A percentile compares a stretch with the other conserved stretches of the same genome.
phyloP scores from a whole-genome alignment of 805 yeast species.

The Yarrowia sp. region DNA sequence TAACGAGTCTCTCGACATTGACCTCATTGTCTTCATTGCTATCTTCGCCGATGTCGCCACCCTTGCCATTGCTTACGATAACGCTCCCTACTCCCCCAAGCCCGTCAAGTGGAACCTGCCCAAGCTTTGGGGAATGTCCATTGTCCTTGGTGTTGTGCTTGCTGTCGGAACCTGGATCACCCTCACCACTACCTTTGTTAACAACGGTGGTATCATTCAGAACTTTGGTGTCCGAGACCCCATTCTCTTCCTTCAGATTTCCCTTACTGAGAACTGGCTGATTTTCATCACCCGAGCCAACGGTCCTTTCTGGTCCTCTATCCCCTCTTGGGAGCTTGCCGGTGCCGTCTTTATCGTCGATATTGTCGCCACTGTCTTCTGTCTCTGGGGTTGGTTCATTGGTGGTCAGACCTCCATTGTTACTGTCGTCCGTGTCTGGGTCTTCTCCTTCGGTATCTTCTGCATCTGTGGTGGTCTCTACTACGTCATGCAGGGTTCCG shows the following conservation, averaged over 20 bases:
- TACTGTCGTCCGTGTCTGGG: slow-evolving; percentile 89
- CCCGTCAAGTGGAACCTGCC: slow-evolving; percentile 98
- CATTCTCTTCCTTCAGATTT: slow-evolving; percentile 88
- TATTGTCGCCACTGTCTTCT: slow-evolving; percentile 86
- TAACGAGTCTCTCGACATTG: slow-evolving; percentile 80
- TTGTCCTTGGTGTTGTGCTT: slow-evolving; percentile 61
- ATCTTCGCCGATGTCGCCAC: slow-evolving; percentile 86
- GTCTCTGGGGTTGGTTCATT: slow-evolving; percentile 96
- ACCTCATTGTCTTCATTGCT: slow-evolving; percentile 93
- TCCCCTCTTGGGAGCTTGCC: slow-evolving; percentile 94
- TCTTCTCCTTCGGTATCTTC: slow-evolving; percentile 96
- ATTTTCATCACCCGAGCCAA: slow-evolving; percentile 94
- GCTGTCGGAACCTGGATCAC: slow-evolving; percentile 89
- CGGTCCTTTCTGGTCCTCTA: slow-evolving; percentile 97
- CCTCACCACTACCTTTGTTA: slow-evolving; percentile 88
- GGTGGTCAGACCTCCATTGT: slow-evolving; percentile 97
- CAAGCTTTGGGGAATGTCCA: slow-evolving; percentile 83
- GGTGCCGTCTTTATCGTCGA: slow-evolving; percentile 92
- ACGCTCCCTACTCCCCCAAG: slow-evolving; percentile 88
- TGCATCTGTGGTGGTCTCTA: slow-evolving; percentile 95
- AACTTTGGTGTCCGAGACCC: slow-evolving; percentile 94
- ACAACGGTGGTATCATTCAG: slow-evolving; percentile 87
- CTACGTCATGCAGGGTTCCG: slow-evolving; percentile 74
- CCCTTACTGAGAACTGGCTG: slow-evolving; percentile 95
- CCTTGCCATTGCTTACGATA: slow-evolving; percentile 80